Evolutionary conservation across 169 alveolate species (phyloP).

Genomic region (Perkinsus olseni): DNA sequence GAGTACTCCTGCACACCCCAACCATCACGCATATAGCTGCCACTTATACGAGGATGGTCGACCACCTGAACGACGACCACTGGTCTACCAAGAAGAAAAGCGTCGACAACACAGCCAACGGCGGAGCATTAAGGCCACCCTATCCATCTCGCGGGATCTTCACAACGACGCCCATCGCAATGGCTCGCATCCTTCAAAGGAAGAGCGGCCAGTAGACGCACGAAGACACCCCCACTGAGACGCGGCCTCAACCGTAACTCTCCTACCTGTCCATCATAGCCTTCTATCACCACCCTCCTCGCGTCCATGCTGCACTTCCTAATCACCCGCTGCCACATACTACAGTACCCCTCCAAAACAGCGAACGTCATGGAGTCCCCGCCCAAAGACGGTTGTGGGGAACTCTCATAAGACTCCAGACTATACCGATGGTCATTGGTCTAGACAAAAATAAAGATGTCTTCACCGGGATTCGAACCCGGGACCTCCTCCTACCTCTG

Average conservation of each 20-base stretch:
- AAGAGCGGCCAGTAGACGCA: too few species aligned
- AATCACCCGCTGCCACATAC: background rate
- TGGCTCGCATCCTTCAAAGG: too few species aligned
- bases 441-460: background rate
- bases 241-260: too few species aligned
- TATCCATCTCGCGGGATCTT: too few species aligned
- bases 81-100: too few species aligned
- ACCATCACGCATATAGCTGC: background rate
- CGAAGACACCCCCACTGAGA: too few species aligned
- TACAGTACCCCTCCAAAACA: background rate
- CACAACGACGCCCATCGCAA: too few species aligned
- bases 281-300: background rate
- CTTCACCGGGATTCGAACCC: background rate
- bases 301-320: background rate
- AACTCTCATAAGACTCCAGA: background rate
- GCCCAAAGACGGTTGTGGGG: background rate
- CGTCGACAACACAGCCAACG: too few species aligned
- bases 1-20: background rate
- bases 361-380: background rate
- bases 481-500: background rate
- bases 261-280: background rate
- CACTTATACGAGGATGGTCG: background rate
- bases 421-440: background rate
- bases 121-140: too few species aligned
- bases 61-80: too few species aligned